These are phyloP conservation scores for Phoenix roebelenii DNA, from an alignment of 176 grass and related monocot species.

Conservation along the genomic window DNA sequence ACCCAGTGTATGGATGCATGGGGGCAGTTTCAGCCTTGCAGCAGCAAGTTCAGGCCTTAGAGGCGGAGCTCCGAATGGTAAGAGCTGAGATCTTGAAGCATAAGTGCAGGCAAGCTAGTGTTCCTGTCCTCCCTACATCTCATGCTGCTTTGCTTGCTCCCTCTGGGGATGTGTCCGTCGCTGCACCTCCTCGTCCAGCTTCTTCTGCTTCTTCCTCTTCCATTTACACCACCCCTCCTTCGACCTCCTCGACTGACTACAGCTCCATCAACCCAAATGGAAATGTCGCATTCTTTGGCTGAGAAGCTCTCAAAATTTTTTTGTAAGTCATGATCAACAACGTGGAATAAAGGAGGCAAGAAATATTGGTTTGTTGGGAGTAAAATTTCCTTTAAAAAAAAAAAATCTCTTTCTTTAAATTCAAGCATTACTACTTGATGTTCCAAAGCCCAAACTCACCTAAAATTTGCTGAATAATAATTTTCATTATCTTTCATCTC, in stretches of 20 bases:
- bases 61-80: slow-evolving; percentile 68
- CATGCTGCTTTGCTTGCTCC: neutral
- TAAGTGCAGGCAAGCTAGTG: slow-evolving; percentile 41
- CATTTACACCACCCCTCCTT: slow-evolving; percentile 21
- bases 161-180: slow-evolving; percentile 22
- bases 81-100: slow-evolving; percentile 79
- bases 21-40: slow-evolving; percentile 69
- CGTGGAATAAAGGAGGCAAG: too few relatives aligned
- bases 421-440: too few relatives aligned
- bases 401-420: too few relatives aligned
- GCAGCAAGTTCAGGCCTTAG: slow-evolving; percentile 61
- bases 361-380: too few relatives aligned
- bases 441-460: too few relatives aligned
- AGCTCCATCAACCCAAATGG: slow-evolving; percentile 48
- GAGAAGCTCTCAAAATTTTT: slow-evolving; percentile 1
- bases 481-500: too few relatives aligned
- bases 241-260: slow-evolving; percentile 32
- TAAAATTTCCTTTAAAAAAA: too few relatives aligned
- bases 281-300: slow-evolving; percentile 70
- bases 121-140: neutral
- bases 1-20: slow-evolving; percentile 93
- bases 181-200: slow-evolving; percentile 1
- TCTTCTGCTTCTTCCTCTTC: slow-evolving; percentile 20
- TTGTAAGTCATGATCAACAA: too few relatives aligned
- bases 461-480: too few relatives aligned